These are phyloP conservation scores for Metarhizium album DNA, from an alignment of 2,329 filamentous ascomycete genomes.

Conservation along the genomic window DNA sequence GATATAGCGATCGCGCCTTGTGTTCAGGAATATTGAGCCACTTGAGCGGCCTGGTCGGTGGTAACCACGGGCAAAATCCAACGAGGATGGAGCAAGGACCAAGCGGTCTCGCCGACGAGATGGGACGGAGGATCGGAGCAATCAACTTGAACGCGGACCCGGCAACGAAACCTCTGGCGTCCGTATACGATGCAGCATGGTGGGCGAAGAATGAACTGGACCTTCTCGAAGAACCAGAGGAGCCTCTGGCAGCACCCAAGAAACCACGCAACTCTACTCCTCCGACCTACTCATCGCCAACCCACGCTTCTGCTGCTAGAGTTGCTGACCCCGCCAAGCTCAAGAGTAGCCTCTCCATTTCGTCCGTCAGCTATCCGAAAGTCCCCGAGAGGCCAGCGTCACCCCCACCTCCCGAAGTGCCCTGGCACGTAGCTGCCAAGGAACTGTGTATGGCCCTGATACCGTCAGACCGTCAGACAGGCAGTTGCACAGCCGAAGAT, in stretches of 20 bases:
- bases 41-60: slow-evolving; percentile 67
- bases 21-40: slow-evolving; percentile 85
- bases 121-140: slow-evolving; percentile 40
- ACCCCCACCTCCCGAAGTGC: slow-evolving; percentile 68
- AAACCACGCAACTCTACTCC: slow-evolving; percentile 45
- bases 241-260: slow-evolving; percentile 35
- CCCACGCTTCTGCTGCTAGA: slow-evolving; percentile 77
- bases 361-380: slow-evolving; percentile 20
- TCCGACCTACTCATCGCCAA: slow-evolving; percentile 77
- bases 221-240: slow-evolving; percentile 52
- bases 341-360: slow-evolving; percentile 50
- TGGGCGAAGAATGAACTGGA: slow-evolving; percentile 59
- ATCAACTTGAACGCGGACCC: slow-evolving; percentile 21
- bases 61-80: slow-evolving; percentile 30
- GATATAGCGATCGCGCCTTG: slow-evolving; percentile 87
- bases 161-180: slow-evolving; percentile 11
- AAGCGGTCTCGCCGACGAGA: slow-evolving; percentile 45
- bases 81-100: slow-evolving; percentile 21
- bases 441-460: slow-evolving; percentile 77
- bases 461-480: slow-evolving; percentile 61
- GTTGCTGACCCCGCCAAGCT: slow-evolving; percentile 58
- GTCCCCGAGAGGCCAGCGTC: slow-evolving; percentile 34
- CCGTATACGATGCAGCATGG: slow-evolving; percentile 56
- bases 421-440: slow-evolving; percentile 75
- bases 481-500: slow-evolving; percentile 69